Base-by-base conservation (phyloP, 345 rosid species). In the Citrus unshiu region DNA sequence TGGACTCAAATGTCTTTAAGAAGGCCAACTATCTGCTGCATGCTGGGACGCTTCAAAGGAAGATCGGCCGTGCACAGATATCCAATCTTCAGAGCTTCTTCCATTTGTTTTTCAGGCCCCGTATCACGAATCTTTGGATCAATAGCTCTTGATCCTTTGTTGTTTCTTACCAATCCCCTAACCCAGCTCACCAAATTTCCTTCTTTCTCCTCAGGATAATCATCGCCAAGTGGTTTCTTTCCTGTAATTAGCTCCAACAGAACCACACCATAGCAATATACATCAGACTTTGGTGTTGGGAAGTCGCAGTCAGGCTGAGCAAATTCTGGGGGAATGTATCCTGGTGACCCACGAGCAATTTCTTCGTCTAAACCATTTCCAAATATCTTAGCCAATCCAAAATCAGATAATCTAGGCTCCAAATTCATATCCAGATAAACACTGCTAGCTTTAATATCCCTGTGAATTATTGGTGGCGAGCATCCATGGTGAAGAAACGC, bases 401-500 rank as follows among this genome's bases (percentile, higher is more conserved):
- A 95, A 74, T 93, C 98, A 19, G 98, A 95, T 78, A 95, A 73
- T 83, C 98, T 91, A 5, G 98, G 98, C 82, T 93, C 98, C 89
- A 83, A 84, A 67, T 89, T 92, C 51, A 81, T 86, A 80, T 95
- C 98, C 37, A 95, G 88, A 90, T 95, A 93, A 64, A 95, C 88
- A 60, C 95, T 93, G 73, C 98, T 95, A 43, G 98, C 91, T 84
- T 95, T 93, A 62, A 95, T 93, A 71, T 95, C 98, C 68, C 94
- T 83, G 77, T 95, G 98, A 76, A 90, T 88, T 68, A 95, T 91
- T 14, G 97, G 92, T 1, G 98, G 97, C 40, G 92, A 95, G 86
- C 98, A 93, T 54, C 98, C 98, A 37, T 95, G 98, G 80, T 93
- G 98, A 72, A 95, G 94, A 73, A 93, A 95, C 18, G 98, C 97